Base-by-base conservation (phyloP, 2,329 filamentous ascomycete species). In the Ceratocystis huliohia region DNA sequence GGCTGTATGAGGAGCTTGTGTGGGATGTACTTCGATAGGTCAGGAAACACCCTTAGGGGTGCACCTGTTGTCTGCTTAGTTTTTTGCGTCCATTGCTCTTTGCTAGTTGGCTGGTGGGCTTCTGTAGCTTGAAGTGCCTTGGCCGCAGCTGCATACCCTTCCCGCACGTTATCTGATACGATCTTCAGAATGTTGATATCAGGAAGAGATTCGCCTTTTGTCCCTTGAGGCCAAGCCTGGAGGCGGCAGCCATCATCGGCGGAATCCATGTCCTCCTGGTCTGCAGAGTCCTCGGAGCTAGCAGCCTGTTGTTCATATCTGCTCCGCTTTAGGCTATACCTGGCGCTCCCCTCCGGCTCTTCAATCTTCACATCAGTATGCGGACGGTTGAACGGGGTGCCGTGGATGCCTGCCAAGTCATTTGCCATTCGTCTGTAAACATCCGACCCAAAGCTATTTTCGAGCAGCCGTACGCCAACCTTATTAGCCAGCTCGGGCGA, bases 391-490 rank as follows among this genome's bases (percentile, higher is more conserved):
- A 44, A 65, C n/a, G 63, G 62, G 17, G 25, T 22, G 8, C 66
- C 66, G 44, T 65, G 62, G 17, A 65, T 20, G 17, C 62, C 63
- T 41, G 28, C 25, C 10, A 67, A 15, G 53, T 67, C 63, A 41
- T 65, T 64, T 0, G 62, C 62, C 25, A 65, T 5, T 8, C 53
- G 30, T 13, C 65, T 63, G 20, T 53, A 41, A 10, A 56, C 7
- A 20, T 50, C 46, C 0, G n/a, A 28, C 41, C 59, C 59, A 64
- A 45, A 53, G 46, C 46, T 50, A n/a, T 20, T 8, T 41, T 41
- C 30, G 3, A 17, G 56, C 57, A 61, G 28, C 10, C 8, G 17
- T 22, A 20, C 15, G 17, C 4, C 25, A n/a, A 22, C 1, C 25
- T 22, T 22, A 15, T 30, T 20, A 3, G 17, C 57, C 1, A 61